Percentiles rank a stretch among this genome's conserved stretches.
These are phyloP conservation scores for Volvox carteri DNA, from an alignment of 163 green algal species.

Conservation along the genomic window DNA sequence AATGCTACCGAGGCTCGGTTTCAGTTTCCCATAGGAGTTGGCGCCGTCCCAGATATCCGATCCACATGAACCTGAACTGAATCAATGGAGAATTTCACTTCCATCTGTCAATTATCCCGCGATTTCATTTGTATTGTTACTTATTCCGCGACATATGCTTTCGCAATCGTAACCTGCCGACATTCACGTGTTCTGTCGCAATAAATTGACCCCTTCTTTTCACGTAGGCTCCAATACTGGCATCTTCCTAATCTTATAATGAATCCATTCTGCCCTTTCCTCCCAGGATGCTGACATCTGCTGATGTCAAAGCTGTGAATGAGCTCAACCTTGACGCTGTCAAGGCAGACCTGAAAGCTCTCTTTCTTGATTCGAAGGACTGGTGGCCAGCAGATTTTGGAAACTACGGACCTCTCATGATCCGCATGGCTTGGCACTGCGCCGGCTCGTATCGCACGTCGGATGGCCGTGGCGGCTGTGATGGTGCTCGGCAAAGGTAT, in stretches of 20 bases:
- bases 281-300: not conserved
- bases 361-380: slow-evolving; percentile 30
- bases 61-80: too few relatives aligned
- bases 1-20: not conserved
- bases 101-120: not conserved
- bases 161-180: not conserved
- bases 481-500: slow-evolving; percentile 54
- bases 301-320: not conserved
- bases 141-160: not conserved
- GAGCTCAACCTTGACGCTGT: slow-evolving; percentile 31
- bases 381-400: slow-evolving; percentile 59
- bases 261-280: too few relatives aligned
- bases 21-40: too few relatives aligned
- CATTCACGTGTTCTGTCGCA: not conserved
- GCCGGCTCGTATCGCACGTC: slow-evolving; percentile 46
- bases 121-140: not conserved
- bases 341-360: slow-evolving; percentile 38
- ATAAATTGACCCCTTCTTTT: not conserved
- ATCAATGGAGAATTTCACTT: too few relatives aligned
- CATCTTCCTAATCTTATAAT: too few relatives aligned
- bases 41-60: too few relatives aligned
- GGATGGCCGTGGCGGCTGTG: slow-evolving; percentile 64
- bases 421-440: slow-evolving; percentile 64
- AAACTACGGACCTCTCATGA: slow-evolving; percentile 56
- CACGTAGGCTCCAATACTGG: too few relatives aligned